Base-by-base conservation (phyloP, 441 rosid species). In the Viola pubescens region DNA sequence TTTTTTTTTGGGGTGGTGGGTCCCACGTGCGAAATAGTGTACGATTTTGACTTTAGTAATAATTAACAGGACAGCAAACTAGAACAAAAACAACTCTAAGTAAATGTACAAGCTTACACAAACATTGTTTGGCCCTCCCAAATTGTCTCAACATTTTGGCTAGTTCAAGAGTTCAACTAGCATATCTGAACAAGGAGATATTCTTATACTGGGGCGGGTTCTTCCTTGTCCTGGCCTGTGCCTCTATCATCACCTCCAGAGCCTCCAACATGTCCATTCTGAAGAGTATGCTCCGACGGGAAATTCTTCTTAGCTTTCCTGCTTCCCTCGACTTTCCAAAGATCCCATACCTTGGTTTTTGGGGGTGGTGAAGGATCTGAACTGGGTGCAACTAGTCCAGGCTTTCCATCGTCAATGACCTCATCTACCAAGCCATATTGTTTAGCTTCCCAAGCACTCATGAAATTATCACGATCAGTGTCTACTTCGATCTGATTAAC, bases 391-490 rank as follows among this genome's bases (percentile, higher is more conserved):
- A 89, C 75, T 50, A 87, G 52, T 62, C 97, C 97, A 12, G 95
- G 89, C 74, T 87, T 89, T 48, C 91, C 97, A 61, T 91, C 87
- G 48, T 91, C 91, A 1, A 86, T 86, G 4, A 91, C 92, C 64
- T 45, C 81, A 63, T 91, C 96, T 6, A 91, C 65, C 72, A 91
- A 72, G 0, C 96, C 98, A 2, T 91, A 91, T 54, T 86, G 89
- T 77, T 84, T 86, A 4, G 98, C 95, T 70, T 91, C 86, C 96
- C 95, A 88, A 11, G 92, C 81, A 64, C 73, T 79, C 96, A 91
- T 81, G 79, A 84, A 88, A 57, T 83, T 79, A 59, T 91, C 96
- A 40, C 89, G 89, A 59, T 78, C 88, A 26, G 94, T 82, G 66
- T 91, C 98, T 42, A 73, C 63, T 60, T 86, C 87, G n/a, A 91